Base-by-base conservation (phyloP, 148 eudicot genomes). In the Spergularia bocconei region DNA sequence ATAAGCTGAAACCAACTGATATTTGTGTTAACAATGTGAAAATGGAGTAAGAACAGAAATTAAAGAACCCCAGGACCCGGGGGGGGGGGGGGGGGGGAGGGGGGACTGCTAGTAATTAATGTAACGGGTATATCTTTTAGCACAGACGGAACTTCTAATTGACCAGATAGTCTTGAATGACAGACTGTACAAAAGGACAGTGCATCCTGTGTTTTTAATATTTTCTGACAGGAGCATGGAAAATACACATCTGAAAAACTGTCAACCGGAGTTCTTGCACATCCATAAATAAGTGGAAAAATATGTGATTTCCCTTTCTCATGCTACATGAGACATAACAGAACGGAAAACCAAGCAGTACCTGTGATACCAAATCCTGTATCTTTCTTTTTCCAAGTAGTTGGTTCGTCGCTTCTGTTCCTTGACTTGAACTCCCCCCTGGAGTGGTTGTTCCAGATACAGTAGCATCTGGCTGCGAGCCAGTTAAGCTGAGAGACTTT, bases 401-500 rank as follows among this genome's bases (percentile, higher is more conserved):
- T 82, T 91, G 98, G 79, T 94, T 94, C 80, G 88, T 91, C 55
- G 96, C 91, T 83, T 90, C 98, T 25, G 97, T 90, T 81, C 98
- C 97, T 75, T 87, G 98, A 81, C 96, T 94, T 21, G 97, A 94
- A 80, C 98, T 91, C 9, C 98, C 96, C 44, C 97, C 98, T 3
- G 91, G 91, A 17, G 97, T 87, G 55, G 97, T 90, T 48, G 89
- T 75, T 38, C 97, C 97, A 51, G 96, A 94, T 77, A 81, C 90
- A 73, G 96, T 94, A 64, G 96, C 96, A 90, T 94, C 98, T 47
- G 98, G 98, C 78, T 94, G 97, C 52, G 97, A 94, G 75, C 97
- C 98, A 4, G 97, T 90, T 79, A 94, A 82, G 83, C 98, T 94
- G 17, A 94, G 64, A 72, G 98, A 84, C 78, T 87, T 94, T 82